Evolutionary conservation across 179 eudicot genomes (phyloP).

Genomic region (Silene vulgaris): DNA sequence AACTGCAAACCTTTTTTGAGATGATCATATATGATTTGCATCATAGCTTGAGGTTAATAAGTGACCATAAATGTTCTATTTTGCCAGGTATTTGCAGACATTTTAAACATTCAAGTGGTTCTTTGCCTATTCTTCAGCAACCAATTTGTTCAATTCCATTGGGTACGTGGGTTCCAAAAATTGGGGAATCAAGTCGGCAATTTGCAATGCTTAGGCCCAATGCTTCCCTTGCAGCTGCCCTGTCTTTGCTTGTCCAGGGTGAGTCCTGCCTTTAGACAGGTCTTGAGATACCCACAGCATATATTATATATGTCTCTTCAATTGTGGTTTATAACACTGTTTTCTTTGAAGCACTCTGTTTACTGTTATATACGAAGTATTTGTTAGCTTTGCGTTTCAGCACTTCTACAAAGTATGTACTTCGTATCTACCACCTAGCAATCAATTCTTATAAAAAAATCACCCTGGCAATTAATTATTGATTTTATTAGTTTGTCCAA

Average conservation of each 20-base stretch:
- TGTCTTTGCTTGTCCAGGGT: slow-evolving; percentile 78
- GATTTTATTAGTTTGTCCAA: background rate
- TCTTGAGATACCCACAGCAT: background rate
- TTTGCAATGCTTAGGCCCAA: slow-evolving; percentile 73
- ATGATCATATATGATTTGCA: background rate
- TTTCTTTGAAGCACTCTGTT: background rate
- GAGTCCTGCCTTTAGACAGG: slow-evolving; percentile 18
- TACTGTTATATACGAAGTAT: background rate
- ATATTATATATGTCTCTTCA: slow-evolving; percentile 7
- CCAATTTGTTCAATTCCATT: slow-evolving; percentile 64
- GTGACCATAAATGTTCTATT: background rate
- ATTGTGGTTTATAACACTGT: background rate
- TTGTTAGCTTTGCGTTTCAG: background rate
- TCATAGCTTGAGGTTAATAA: slow-evolving; percentile 9
- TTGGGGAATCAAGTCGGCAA: slow-evolving; percentile 56
- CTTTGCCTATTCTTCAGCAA: slow-evolving; percentile 49
- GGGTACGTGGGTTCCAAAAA: slow-evolving; percentile 92
- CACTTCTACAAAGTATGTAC: background rate
- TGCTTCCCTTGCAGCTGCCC: slow-evolving; percentile 70
- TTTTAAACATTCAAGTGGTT: slow-evolving; percentile 38
- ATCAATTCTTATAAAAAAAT: too few relatives aligned
- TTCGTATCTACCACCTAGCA: background rate
- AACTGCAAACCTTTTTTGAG: background rate
- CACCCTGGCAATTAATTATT: background rate
- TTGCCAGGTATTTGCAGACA: slow-evolving; percentile 50